Percentiles rank a stretch among this genome's conserved stretches.
Evolutionary conservation across 139 green algal species (phyloP).

Genomic region (Ettlia oleoabundans): DNA sequence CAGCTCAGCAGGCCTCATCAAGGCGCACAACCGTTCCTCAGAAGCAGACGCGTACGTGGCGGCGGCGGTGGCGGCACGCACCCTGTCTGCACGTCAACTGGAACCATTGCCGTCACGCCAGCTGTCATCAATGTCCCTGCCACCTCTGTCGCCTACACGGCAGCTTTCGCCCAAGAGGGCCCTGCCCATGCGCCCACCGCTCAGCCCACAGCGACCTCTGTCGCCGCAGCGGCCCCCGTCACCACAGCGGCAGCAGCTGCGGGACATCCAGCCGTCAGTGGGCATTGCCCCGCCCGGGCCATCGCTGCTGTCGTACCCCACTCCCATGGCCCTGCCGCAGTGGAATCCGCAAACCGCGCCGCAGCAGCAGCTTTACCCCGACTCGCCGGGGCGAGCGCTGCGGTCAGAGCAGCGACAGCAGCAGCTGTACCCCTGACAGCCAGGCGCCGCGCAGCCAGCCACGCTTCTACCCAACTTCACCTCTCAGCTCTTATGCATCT

Average conservation of each 20-base stretch:
- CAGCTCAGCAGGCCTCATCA: slow-evolving; percentile 6
- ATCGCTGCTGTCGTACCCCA: too few species aligned
- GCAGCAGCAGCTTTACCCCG: too few species aligned
- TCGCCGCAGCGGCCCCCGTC: background rate
- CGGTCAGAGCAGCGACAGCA: background rate
- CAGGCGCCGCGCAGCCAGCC: too few species aligned
- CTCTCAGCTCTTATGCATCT: too few species aligned
- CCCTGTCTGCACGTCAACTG: background rate
- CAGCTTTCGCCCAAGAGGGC: background rate
- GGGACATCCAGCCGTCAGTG: too few species aligned
- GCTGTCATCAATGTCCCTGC: background rate
- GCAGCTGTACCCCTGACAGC: background rate
- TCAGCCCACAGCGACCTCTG: background rate
- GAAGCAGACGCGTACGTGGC: slow-evolving; percentile 21
- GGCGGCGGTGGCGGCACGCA: background rate
- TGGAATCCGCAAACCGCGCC: background rate
- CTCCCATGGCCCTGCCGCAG: too few species aligned
- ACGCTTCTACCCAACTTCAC: too few species aligned
- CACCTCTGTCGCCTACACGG: background rate
- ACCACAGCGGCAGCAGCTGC: background rate
- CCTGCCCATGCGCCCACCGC: background rate
- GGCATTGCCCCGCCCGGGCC: background rate
- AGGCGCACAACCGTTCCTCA: slow-evolving; percentile 12
- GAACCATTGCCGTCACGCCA: background rate
- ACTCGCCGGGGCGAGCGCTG: too few species aligned